phyloP scores from a whole-genome alignment of 2,329 filamentous ascomycete species.

The Phyllosticta ampelicida region DNA sequence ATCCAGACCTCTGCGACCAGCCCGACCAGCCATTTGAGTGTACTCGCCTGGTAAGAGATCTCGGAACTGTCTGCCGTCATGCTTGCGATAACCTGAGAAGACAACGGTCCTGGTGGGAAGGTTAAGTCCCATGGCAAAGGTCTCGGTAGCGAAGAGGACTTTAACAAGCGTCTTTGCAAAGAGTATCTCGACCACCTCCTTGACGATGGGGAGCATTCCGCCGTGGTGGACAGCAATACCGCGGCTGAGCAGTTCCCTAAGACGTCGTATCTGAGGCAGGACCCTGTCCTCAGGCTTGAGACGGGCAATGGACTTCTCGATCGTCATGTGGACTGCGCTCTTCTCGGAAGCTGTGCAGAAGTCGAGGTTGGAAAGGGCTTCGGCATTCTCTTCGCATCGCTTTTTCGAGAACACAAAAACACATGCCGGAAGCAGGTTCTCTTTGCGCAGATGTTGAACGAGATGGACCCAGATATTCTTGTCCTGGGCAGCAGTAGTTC shows the following conservation, averaged over 20 bases:
- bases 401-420: constrained; percentile 99
- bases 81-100: constrained; percentile 93
- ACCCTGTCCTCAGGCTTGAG: constrained; percentile 81
- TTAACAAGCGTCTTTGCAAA: constrained; percentile 95
- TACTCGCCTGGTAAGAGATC: constrained; percentile 92
- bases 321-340: constrained; percentile 94
- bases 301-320: constrained; percentile 86
- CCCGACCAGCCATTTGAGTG: constrained; percentile 95
- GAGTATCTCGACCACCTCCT: constrained; percentile 92
- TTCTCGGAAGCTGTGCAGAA: constrained; percentile 91
- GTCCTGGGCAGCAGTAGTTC: constrained; percentile 85
- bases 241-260: constrained; percentile 73
- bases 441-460: constrained; percentile 80
- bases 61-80: constrained; percentile 84
- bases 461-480: constrained; percentile 95
- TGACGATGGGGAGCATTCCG: constrained; percentile 88
- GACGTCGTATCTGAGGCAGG: constrained; percentile 82
- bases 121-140: constrained; percentile 97
- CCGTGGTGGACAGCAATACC: constrained; percentile 96
- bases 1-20: constrained; percentile 85
- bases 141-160: constrained; percentile 93
- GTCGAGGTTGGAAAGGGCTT: constrained; percentile 88
- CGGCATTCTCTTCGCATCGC: constrained; percentile 91
- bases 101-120: constrained; percentile 92
- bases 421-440: constrained; percentile 78